Evolutionary conservation across 306 rosid genomes (phyloP).

Genomic region (Cyclanthera cordifolia): DNA sequence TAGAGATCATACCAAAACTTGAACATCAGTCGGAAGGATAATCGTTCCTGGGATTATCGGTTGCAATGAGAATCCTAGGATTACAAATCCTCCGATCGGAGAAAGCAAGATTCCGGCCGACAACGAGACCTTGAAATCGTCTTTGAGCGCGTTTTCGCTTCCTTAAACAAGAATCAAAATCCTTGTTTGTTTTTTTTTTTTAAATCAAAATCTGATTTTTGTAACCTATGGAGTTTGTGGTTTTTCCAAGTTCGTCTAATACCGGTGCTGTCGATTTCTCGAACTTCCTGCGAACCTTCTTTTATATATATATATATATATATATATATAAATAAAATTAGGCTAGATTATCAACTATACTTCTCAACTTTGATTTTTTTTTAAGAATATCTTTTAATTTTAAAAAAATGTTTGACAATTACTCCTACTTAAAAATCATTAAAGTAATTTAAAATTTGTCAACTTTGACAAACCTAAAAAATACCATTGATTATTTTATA

Average conservation of each 20-base stretch:
- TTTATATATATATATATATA: no score
- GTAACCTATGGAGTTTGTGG: not conserved
- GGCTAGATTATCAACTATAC: no score
- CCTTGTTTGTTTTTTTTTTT: not conserved
- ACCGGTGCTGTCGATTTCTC: not conserved
- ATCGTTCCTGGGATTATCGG: conserved; percentile 15
- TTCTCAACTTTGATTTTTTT: no score
- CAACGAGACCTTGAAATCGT: not conserved
- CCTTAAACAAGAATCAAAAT: not conserved
- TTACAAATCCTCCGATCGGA: not conserved
- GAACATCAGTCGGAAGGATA: conserved; percentile 38
- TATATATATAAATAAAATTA: no score
- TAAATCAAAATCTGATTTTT: no score
- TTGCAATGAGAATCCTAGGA: conserved; percentile 18
- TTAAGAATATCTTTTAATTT: no score
- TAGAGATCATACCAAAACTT: conserved; percentile 53
- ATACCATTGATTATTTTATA: no score
- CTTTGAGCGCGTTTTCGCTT: not conserved
- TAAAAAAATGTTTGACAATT: no score
- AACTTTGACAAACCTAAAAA: no score
- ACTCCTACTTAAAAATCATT: no score
- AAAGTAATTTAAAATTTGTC: no score
- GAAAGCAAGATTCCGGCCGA: not conserved
- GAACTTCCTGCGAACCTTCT: not conserved
- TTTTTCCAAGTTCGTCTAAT: not conserved